Conservation (phyloP, 2,329 filamentous ascomycete genomes). For the Chaetomium olivaceum region DNA sequence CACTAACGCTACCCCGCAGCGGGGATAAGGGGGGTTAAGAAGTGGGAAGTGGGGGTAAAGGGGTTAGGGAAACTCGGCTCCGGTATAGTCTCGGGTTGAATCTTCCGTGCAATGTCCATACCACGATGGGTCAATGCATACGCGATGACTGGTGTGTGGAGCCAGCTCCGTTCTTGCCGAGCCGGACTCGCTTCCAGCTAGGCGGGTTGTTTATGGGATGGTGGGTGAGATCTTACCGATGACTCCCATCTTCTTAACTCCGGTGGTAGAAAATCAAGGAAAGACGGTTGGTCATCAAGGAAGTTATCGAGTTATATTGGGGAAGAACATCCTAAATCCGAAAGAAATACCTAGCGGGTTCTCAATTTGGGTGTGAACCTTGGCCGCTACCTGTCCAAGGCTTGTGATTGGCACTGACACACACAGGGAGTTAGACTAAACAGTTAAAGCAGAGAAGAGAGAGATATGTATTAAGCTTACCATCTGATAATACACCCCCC, state of each 20-base stretch:
- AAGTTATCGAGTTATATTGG: no score
- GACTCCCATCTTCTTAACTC: not conserved
- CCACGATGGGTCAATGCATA: not conserved
- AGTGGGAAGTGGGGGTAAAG: not conserved
- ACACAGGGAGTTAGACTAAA: not conserved
- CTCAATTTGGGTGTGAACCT: not conserved
- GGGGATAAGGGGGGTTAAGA: constrained; percentile 24
- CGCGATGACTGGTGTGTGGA: not conserved
- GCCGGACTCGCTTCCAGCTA: not conserved
- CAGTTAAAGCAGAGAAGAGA: no score
- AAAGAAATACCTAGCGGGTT: not conserved
- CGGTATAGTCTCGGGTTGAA: not conserved
- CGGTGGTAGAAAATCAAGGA: not conserved
- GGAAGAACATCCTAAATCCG: not conserved
- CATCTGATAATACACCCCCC: constrained; percentile 59
- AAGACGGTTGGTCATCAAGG: not conserved
- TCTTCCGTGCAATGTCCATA: not conserved
- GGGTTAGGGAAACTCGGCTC: constrained; percentile 7
- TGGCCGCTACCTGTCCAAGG: constrained; percentile 50
- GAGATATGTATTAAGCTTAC: constrained; percentile 41
- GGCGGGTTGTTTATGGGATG: not conserved
- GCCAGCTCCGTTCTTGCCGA: not conserved
- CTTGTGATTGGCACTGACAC: constrained; percentile 57
- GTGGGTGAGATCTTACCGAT: not conserved
- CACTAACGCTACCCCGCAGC: constrained; percentile 24